These are phyloP conservation scores for Endoconidiophora polonica DNA, from an alignment of 2,329 filamentous ascomycete species.

Conservation along the genomic window DNA sequence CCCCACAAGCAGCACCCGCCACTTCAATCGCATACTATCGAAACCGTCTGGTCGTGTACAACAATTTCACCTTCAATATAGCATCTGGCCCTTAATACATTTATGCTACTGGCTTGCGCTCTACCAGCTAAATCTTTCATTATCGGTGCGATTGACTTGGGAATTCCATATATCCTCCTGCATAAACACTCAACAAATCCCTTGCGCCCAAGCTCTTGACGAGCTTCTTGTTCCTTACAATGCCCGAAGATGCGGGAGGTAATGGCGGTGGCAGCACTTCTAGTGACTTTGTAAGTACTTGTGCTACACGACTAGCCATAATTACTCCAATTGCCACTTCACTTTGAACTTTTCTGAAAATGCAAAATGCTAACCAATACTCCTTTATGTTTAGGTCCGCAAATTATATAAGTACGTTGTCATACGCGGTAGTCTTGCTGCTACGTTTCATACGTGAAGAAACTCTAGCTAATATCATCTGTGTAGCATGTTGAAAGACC, in stretches of 20 bases:
- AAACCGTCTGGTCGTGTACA: too few species aligned
- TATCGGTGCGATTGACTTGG: neutral
- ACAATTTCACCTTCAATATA: too few species aligned
- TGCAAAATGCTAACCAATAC: slow-evolving; percentile 2
- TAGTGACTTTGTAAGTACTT: slow-evolving; percentile 74
- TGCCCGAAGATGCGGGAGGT: slow-evolving; percentile 8
- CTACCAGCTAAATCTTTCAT: neutral
- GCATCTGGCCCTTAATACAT: neutral
- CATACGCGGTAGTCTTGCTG: slow-evolving; percentile 13
- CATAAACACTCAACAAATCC: too few species aligned
- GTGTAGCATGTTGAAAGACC: slow-evolving; percentile 83
- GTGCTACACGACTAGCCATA: neutral
- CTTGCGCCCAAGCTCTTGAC: too few species aligned
- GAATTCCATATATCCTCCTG: too few species aligned
- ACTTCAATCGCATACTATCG: too few species aligned
- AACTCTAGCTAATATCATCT: slow-evolving; percentile 19
- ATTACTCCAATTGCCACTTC: neutral
- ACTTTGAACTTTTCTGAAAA: neutral
- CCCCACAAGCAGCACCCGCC: too few species aligned
- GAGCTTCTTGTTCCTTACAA: neutral
- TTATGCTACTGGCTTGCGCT: neutral
- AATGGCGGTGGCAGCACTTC: slow-evolving; percentile 51
- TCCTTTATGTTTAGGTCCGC: slow-evolving; percentile 50
- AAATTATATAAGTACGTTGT: slow-evolving; percentile 83
- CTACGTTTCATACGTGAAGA: slow-evolving; percentile 6